Conservation (phyloP, 306 rosid genomes). For the Gillenia trifoliata region DNA sequence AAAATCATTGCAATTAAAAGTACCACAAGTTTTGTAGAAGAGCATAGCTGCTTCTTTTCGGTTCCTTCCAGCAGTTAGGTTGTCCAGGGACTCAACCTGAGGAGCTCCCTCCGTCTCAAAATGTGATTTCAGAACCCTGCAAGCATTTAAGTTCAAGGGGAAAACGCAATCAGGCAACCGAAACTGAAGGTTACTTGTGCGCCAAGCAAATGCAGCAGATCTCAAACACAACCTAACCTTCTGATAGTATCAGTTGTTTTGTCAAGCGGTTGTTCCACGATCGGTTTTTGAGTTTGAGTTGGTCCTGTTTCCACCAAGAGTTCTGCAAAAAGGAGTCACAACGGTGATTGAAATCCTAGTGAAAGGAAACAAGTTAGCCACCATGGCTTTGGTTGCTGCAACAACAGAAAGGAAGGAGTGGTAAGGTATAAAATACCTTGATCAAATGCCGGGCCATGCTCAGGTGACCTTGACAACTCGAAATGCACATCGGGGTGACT, state of each 20-base stretch:
- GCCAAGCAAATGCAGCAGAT: constrained; percentile 2
- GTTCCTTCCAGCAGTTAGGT: constrained; percentile 60
- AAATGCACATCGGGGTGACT: constrained; percentile 35
- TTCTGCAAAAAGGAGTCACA: constrained; percentile 43
- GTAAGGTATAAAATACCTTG: constrained; percentile 42
- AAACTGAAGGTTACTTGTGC: background rate
- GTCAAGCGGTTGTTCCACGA: constrained; percentile 38
- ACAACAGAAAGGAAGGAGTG: constrained; percentile 6
- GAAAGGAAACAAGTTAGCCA: constrained; percentile 10
- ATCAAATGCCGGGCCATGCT: constrained; percentile 46
- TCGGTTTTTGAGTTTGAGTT: constrained; percentile 60
- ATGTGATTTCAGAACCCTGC: constrained; percentile 75
- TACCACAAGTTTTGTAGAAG: constrained; percentile 84
- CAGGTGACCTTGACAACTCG: constrained; percentile 43
- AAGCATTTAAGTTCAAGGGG: constrained; percentile 14
- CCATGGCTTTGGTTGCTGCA: background rate
- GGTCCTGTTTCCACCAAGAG: constrained; percentile 73
- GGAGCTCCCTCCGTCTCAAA: constrained; percentile 66
- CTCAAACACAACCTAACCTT: constrained; percentile 33
- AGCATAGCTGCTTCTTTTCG: constrained; percentile 62
- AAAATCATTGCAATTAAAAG: background rate
- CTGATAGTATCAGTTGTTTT: constrained; percentile 58
- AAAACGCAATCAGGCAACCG: background rate
- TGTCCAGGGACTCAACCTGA: constrained; percentile 55
- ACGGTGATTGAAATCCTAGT: constrained; percentile 10